A percentile compares a stretch with the other conserved stretches of the same genome.
These are phyloP conservation scores for Aspergillus homomorphus DNA, from an alignment of 495 filamentous ascomycete species.

Conservation along the genomic window DNA sequence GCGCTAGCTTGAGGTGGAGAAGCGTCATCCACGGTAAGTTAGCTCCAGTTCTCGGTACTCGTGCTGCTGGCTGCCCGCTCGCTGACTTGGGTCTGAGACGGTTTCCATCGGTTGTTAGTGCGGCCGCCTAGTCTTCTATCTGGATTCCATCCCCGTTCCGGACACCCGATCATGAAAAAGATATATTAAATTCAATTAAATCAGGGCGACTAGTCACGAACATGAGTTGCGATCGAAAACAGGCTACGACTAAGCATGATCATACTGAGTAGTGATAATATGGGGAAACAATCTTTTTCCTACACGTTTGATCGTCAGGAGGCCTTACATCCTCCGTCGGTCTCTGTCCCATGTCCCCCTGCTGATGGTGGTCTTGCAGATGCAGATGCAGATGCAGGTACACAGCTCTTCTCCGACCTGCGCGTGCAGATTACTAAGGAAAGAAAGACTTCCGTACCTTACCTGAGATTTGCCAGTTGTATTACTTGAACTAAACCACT, in stretches of 20 bases:
- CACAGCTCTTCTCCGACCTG: background rate
- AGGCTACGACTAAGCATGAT: background rate
- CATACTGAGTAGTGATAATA: background rate
- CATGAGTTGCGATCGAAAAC: background rate
- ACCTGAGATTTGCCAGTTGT: background rate
- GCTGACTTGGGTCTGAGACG: background rate
- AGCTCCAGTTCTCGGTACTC: conserved; percentile 13
- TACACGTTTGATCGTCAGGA: background rate
- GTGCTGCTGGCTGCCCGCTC: conserved; percentile 12
- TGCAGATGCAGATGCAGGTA: background rate
- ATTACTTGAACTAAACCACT: background rate
- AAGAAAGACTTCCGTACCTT: background rate
- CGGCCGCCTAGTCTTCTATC: background rate
- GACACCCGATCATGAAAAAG: background rate
- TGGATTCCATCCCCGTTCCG: conserved; percentile 7
- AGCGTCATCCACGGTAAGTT: conserved; percentile 2
- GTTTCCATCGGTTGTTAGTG: background rate
- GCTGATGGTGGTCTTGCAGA: background rate
- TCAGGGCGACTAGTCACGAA: background rate
- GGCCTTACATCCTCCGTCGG: background rate
- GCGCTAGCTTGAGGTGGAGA: conserved; percentile 14
- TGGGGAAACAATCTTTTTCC: background rate
- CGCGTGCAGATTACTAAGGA: background rate
- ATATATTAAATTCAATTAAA: conserved; percentile 1
- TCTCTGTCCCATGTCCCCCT: background rate